A percentile compares a stretch with the other conserved stretches of the same genome.
Conservation (phyloP, 345 rosid species). For the Erucastrum elatum region DNA sequence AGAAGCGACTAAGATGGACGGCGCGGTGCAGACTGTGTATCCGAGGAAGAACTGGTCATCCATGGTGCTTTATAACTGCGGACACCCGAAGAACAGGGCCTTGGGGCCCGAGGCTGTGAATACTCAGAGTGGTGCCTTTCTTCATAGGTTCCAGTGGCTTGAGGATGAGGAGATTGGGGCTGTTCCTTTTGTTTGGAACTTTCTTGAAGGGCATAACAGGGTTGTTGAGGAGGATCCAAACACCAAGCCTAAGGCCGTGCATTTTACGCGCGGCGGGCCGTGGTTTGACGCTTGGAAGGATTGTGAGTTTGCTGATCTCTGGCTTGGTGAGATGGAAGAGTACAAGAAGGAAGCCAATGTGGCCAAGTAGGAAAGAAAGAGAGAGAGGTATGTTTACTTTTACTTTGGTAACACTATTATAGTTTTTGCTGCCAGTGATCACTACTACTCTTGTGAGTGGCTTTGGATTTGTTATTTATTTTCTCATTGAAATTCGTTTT, state of each 20-base stretch:
- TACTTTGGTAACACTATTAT: neutral
- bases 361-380: slow-evolving; percentile 22
- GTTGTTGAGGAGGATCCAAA: slow-evolving; percentile 59
- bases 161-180: slow-evolving; percentile 86
- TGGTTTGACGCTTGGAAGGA: slow-evolving; percentile 97
- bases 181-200: slow-evolving; percentile 86
- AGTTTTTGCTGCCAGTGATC: neutral
- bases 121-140: slow-evolving; percentile 78
- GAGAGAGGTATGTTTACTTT: slow-evolving; percentile 3
- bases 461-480: neutral
- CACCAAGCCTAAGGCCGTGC: slow-evolving; percentile 77
- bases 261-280: slow-evolving; percentile 95
- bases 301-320: slow-evolving; percentile 89
- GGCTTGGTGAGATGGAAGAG: slow-evolving; percentile 80
- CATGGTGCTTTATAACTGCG: slow-evolving; percentile 93
- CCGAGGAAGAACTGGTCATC: slow-evolving; percentile 99
- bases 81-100: slow-evolving; percentile 81
- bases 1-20: slow-evolving; percentile 96
- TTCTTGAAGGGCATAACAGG: slow-evolving; percentile 92
- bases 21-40: slow-evolving; percentile 88
- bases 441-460: neutral
- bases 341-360: slow-evolving; percentile 40
- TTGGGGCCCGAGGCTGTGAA: slow-evolving; percentile 72
- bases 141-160: slow-evolving; percentile 98
- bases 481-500: neutral